Evolutionary conservation across 2,329 filamentous ascomycete genomes (phyloP).

Genomic region (Colletotrichum simmondsii): DNA sequence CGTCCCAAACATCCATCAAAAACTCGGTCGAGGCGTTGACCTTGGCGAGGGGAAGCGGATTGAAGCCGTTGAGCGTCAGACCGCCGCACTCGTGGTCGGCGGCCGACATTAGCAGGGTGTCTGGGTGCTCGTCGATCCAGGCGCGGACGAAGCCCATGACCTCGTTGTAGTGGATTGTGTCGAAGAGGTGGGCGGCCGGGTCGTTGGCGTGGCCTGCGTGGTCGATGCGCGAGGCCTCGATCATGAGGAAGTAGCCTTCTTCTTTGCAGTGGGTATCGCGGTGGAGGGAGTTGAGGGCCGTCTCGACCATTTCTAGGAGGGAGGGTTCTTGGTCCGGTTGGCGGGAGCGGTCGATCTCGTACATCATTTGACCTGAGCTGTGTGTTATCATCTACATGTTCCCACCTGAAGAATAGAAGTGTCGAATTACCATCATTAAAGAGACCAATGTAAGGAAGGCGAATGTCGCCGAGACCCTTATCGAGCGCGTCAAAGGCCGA

Average conservation of each 20-base stretch:
- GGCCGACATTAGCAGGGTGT: constrained; percentile 50
- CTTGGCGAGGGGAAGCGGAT: constrained; percentile 44
- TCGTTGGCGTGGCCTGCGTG: constrained; percentile 61
- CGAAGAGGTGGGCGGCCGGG: constrained; percentile 61
- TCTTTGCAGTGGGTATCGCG: constrained; percentile 43
- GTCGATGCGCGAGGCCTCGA: constrained; percentile 50
- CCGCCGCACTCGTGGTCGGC: constrained; percentile 54
- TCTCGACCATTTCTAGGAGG: constrained; percentile 51
- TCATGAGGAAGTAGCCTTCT: constrained; percentile 53
- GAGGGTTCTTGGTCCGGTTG: constrained; percentile 48
- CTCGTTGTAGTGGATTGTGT: constrained; percentile 52
- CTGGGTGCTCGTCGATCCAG: constrained; percentile 51
- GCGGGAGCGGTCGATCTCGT: constrained; percentile 47
- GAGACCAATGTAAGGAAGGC: constrained; percentile 50
- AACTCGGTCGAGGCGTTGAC: constrained; percentile 45
- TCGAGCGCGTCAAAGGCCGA: constrained; percentile 45
- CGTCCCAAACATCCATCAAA: constrained; percentile 40
- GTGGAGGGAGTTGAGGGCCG: constrained; percentile 49
- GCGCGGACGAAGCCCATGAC: constrained; percentile 48
- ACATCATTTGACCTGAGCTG: constrained; percentile 39
- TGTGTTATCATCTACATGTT: not conserved
- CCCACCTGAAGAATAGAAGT: not conserved
- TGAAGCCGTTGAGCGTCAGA: constrained; percentile 49
- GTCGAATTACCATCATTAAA: constrained; percentile 45
- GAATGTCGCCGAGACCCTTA: constrained; percentile 39